Evolutionary conservation across 768 basidiomycete species (phyloP).

Genomic region (Suillus americanus): DNA sequence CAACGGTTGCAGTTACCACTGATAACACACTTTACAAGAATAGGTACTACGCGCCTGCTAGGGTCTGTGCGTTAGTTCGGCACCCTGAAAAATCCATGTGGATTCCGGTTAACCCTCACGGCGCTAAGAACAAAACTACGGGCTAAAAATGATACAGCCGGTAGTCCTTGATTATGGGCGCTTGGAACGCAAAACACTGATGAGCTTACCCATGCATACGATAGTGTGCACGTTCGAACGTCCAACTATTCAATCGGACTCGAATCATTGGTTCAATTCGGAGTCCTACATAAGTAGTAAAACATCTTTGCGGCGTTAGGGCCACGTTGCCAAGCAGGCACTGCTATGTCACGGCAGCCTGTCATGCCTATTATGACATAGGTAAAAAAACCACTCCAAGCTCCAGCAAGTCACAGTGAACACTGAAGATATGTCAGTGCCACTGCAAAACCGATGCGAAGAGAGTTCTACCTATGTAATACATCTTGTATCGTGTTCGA

Average conservation of each 20-base stretch:
- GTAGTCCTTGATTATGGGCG: neutral
- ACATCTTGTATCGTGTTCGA: neutral
- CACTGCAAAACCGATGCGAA: neutral
- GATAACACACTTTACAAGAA: neutral
- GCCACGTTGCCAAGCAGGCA: neutral
- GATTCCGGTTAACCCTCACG: neutral
- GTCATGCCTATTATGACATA: neutral
- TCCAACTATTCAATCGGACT: neutral
- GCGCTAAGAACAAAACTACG: neutral
- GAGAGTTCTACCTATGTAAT: neutral
- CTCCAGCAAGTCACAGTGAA: neutral
- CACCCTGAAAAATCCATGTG: neutral
- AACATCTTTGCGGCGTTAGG: neutral
- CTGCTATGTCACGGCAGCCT: neutral
- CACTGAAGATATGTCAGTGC: neutral
- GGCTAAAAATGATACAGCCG: neutral
- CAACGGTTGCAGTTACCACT: neutral
- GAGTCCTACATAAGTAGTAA: neutral
- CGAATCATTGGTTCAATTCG: neutral
- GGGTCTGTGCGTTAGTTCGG: neutral
- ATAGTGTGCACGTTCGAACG: neutral
- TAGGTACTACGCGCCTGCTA: too few relatives aligned
- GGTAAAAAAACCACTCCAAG: neutral
- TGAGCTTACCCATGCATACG: neutral
- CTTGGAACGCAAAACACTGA: neutral